These are phyloP conservation scores for Botryococcus braunii DNA, from an alignment of 163 green algal genomes.

Conservation along the genomic window DNA sequence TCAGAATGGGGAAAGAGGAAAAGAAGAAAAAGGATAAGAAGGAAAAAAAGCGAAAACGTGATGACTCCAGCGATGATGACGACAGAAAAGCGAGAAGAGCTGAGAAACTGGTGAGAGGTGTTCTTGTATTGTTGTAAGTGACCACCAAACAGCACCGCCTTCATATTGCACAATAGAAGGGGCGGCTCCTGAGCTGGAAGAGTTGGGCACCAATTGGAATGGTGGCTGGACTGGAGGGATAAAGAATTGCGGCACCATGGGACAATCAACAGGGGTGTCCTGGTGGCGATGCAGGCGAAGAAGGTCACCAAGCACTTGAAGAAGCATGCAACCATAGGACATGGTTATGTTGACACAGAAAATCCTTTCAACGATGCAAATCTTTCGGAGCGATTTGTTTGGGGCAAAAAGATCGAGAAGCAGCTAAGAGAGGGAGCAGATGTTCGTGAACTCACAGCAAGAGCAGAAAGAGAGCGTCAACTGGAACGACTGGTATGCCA, in stretches of 20 bases:
- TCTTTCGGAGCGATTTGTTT: slow-evolving; percentile 72
- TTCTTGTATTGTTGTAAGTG: not conserved
- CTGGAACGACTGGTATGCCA: slow-evolving; percentile 47
- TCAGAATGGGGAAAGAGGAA: slow-evolving; percentile 29
- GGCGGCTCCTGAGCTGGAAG: not conserved
- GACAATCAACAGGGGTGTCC: not conserved
- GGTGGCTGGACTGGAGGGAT: not conserved
- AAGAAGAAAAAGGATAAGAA: slow-evolving; percentile 41
- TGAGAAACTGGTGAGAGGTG: slow-evolving; percentile 10
- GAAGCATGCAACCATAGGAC: slow-evolving; percentile 26
- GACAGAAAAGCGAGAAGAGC: slow-evolving; percentile 6
- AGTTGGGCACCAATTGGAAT: not conserved
- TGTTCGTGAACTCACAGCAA: slow-evolving; percentile 56
- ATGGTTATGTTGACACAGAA: slow-evolving; percentile 55
- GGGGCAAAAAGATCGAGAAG: slow-evolving; percentile 92
- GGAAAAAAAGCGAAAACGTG: slow-evolving; percentile 25
- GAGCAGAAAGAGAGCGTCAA: slow-evolving; percentile 48
- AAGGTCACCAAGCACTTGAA: slow-evolving; percentile 68
- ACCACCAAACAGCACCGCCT: not conserved
- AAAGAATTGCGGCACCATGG: not conserved
- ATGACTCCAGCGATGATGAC: slow-evolving; percentile 9
- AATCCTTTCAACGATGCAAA: slow-evolving; percentile 68
- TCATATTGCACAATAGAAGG: not conserved
- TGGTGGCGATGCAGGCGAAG: slow-evolving; percentile 36
- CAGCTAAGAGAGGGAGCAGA: slow-evolving; percentile 57